Percentiles rank a stretch among this genome's conserved stretches.
phyloP scores from a whole-genome alignment of 2,329 filamentous ascomycete species.

The Alternaria dauci region DNA sequence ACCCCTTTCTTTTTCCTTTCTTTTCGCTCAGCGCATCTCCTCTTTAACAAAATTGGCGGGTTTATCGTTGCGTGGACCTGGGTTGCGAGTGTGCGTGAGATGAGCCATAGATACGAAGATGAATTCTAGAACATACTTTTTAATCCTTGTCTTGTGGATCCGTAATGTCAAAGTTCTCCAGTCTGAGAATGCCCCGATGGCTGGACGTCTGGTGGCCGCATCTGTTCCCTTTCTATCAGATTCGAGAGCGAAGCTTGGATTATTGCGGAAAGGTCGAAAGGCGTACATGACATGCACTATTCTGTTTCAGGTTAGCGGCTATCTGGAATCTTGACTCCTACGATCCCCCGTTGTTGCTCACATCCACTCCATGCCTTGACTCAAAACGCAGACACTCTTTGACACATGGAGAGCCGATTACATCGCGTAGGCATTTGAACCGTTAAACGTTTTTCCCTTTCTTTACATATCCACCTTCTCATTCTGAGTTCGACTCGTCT shows the following conservation, averaged over 20 bases:
- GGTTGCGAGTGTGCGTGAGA: background rate
- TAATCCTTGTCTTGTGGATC: background rate
- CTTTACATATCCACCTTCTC: background rate
- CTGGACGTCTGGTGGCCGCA: no score
- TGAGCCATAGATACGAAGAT: background rate
- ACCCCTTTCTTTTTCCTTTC: background rate
- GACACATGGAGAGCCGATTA: background rate
- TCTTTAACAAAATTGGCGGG: background rate
- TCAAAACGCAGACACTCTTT: background rate
- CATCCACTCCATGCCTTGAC: background rate
- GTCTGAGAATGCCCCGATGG: no score
- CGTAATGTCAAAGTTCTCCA: no score
- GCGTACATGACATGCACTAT: background rate
- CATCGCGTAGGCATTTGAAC: no score
- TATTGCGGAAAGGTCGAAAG: background rate
- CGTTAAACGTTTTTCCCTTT: background rate
- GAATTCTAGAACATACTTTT: background rate
- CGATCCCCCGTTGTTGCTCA: background rate
- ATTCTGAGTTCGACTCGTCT: background rate
- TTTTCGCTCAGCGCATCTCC: background rate
- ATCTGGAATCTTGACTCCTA: background rate
- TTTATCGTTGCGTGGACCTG: background rate
- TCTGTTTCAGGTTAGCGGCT: background rate
- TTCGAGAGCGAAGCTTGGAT: background rate
- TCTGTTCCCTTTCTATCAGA: no score